Evolutionary conservation across 169 alveolate species (phyloP).

Genomic region (Plasmodium cynomolgi): DNA sequence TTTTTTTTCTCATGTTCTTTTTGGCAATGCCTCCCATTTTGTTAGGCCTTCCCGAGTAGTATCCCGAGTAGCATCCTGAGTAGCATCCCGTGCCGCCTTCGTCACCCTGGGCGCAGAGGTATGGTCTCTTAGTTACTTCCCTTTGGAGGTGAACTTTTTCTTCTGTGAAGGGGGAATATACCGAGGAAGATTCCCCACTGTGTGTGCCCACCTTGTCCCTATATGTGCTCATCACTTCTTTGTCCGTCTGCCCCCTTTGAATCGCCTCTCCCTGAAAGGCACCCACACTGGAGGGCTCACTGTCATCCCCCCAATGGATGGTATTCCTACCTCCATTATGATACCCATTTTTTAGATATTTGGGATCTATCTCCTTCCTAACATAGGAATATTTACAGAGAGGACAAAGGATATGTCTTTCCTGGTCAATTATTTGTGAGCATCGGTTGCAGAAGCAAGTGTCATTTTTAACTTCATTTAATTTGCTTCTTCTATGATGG

Average conservation of each 20-base stretch:
- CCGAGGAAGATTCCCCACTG: not conserved
- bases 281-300: not conserved
- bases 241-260: not conserved
- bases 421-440: conserved; percentile 74
- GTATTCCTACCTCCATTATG: not conserved
- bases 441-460: conserved; percentile 65
- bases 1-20: not conserved
- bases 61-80: not conserved
- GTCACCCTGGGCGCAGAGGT: not conserved
- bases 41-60: not conserved
- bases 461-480: conserved; percentile 27
- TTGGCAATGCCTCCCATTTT: not conserved
- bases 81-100: not conserved
- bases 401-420: conserved; percentile 58
- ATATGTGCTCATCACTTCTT: not conserved
- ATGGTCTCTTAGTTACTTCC: not conserved
- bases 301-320: not conserved
- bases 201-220: not conserved
- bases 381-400: conserved; percentile 70
- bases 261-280: not conserved
- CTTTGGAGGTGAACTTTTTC: not conserved
- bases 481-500: conserved; percentile 38
- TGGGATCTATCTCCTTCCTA: not conserved
- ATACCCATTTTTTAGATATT: not conserved
- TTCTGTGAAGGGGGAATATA: not conserved